Evolutionary conservation across 495 filamentous ascomycete genomes (phyloP).

Genomic region (Lasiosphaeria miniovina): DNA sequence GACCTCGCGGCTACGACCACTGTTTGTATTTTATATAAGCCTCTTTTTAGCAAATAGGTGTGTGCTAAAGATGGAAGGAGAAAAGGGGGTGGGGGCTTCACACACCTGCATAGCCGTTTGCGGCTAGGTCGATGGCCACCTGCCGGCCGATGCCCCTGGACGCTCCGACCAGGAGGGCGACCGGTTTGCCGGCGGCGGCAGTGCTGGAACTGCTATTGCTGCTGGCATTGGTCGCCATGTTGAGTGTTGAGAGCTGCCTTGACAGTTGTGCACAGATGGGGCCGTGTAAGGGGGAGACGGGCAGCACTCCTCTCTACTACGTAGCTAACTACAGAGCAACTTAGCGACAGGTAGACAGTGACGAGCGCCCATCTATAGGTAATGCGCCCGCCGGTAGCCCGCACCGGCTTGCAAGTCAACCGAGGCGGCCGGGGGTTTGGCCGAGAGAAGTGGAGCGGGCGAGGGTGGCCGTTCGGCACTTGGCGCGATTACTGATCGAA

Average conservation of each 20-base stretch:
- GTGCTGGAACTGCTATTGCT: not conserved
- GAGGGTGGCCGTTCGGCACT: not conserved
- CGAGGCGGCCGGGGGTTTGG: not conserved
- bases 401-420: no score
- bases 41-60: not conserved
- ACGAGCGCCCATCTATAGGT: no score
- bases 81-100: not conserved
- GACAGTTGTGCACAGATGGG: no score
- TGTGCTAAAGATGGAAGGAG: not conserved
- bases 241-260: not conserved
- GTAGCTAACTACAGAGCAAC: no score
- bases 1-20: slow-evolving; percentile 82
- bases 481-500: slow-evolving; percentile 21
- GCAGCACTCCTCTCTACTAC: no score
- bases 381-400: no score
- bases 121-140: slow-evolving; percentile 71
- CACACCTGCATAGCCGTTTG: slow-evolving; percentile 66
- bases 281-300: no score
- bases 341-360: no score
- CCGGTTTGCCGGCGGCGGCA: slow-evolving; percentile 23
- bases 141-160: slow-evolving; percentile 78
- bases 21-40: slow-evolving; percentile 26
- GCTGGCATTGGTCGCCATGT: not conserved
- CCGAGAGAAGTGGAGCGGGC: not conserved
- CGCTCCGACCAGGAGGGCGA: slow-evolving; percentile 70